A percentile compares a stretch with the other conserved stretches of the same genome.
These are phyloP conservation scores for Globisporangium mamillatum DNA, from an alignment of 352 stramenopile genomes.

Conservation along the genomic window DNA sequence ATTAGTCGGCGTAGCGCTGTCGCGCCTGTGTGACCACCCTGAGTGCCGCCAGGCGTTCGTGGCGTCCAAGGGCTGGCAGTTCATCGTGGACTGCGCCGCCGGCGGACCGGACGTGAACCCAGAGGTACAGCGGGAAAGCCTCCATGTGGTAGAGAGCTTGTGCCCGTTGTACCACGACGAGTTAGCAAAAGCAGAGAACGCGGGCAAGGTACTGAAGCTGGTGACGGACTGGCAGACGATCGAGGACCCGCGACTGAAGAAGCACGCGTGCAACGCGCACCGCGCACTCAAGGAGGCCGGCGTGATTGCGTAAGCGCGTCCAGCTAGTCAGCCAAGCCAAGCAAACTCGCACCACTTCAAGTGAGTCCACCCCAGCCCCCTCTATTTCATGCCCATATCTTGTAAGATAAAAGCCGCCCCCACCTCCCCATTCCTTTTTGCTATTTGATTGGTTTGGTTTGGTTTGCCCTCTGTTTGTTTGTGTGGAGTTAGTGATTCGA, in stretches of 20 bases:
- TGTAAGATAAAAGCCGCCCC: conserved; percentile 35
- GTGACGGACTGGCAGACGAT: conserved; percentile 82
- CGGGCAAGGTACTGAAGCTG: conserved; percentile 55
- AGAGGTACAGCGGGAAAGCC: conserved; percentile 81
- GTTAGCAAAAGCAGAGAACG: conserved; percentile 60
- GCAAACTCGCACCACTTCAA: conserved; percentile 12
- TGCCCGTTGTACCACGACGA: conserved; percentile 82
- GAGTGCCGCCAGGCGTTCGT: conserved; percentile 83
- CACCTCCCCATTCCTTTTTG: conserved; percentile 13
- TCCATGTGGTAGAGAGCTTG: conserved; percentile 85
- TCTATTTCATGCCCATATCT: conserved; percentile 26
- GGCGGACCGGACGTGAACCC: conserved; percentile 56
- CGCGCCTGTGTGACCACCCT: conserved; percentile 78
- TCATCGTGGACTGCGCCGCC: conserved; percentile 75
- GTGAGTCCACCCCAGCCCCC: not conserved
- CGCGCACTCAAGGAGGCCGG: conserved; percentile 73
- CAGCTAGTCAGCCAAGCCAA: not conserved
- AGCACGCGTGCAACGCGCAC: conserved; percentile 81
- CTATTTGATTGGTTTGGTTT: conserved; percentile 12
- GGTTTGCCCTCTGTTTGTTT: conserved; percentile 10
- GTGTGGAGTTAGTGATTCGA: conserved; percentile 12
- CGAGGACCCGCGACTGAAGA: conserved; percentile 80
- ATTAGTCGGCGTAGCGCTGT: conserved; percentile 71
- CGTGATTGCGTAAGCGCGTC: conserved; percentile 54
- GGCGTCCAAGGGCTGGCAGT: conserved; percentile 77